Base-by-base conservation (phyloP, 2,329 filamentous ascomycete species). In the Diaporthe capsici region DNA sequence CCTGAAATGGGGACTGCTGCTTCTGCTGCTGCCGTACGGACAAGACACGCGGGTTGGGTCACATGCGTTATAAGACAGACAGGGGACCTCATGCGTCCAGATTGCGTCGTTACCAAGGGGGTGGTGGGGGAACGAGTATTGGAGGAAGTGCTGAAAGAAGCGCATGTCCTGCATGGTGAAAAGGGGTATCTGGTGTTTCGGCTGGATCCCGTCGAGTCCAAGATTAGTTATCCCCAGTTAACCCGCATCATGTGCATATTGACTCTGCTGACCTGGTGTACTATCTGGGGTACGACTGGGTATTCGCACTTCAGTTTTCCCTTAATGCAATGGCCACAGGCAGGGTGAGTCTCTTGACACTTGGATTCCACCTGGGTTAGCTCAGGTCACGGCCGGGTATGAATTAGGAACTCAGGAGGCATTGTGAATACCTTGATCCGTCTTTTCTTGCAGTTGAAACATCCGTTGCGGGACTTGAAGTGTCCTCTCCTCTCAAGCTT, bases 51-150 rank as follows among this genome's bases (percentile, higher is more conserved):
- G 7, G 51, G 10, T 3, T 7, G 25, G 49, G 1, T 39, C 86
- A 92, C 92, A 75, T 31, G 31, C 31, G 31, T 90, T 91, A 77
- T 94, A 91, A 1, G 92, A 92, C 75, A 94, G 88, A 77, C 90
- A 90, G 0, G 92, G 92, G 13, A 94, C 89, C 75, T 92, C 88
- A 37, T 92, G 91, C 9, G 90, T 90, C 93, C 93, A 94, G 20
- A 93, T 86, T 10, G 88, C 85, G 77, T 94, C 91, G 76, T 92
- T 91, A 55, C 91, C 92, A 25, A 93, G 83, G 0, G 92, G 92
- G 34, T 93, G 87, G 81, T 92, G 89, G 3, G 92, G 92, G 79
- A 91, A 91, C 78, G 90, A 92, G 49, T 87, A 86, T 39, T 89
- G 83, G 22, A 93, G 83, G 78, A 93, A 93, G 81, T 93, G 91